Evolutionary conservation across 257 asterid genomes (phyloP).

Genomic region (Nicotiana tomentosiformis): DNA sequence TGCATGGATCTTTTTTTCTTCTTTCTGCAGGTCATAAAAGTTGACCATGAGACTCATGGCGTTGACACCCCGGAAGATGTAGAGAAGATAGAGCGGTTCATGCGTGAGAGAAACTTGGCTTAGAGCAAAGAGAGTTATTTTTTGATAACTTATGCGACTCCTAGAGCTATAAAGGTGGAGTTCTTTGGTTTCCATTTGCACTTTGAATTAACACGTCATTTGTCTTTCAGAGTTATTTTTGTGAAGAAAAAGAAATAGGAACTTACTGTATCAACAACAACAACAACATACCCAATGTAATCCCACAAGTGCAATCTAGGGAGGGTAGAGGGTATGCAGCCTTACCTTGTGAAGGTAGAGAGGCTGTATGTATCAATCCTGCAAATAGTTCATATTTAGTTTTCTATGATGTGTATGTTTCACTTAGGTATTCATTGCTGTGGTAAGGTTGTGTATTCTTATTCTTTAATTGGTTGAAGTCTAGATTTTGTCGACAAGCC

Average conservation of each 20-base stretch:
- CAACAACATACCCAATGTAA: no score
- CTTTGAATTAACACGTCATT: neutral
- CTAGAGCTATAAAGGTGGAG: neutral
- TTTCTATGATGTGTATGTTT: neutral
- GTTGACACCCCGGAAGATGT: slow-evolving; percentile 15
- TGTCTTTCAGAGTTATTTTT: neutral
- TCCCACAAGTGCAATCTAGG: no score
- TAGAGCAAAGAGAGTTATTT: neutral
- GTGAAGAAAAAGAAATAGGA: neutral
- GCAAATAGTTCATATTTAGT: neutral
- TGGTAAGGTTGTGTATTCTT: neutral
- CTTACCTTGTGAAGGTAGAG: no score
- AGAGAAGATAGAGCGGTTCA: slow-evolving; percentile 13
- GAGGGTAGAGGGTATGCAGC: no score
- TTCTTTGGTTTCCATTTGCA: neutral
- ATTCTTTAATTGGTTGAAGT: neutral
- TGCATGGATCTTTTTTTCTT: neutral
- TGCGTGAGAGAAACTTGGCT: slow-evolving; percentile 4
- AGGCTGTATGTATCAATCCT: neutral
- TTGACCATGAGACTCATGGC: slow-evolving; percentile 11
- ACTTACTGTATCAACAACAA: neutral
- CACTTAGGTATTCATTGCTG: neutral
- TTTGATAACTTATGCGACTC: neutral
- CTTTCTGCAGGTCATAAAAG: slow-evolving; percentile 4
- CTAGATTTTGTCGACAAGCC: no score